These are phyloP conservation scores for Colletotrichum chlorophyti DNA, from an alignment of 2,329 filamentous ascomycete genomes.

Conservation along the genomic window DNA sequence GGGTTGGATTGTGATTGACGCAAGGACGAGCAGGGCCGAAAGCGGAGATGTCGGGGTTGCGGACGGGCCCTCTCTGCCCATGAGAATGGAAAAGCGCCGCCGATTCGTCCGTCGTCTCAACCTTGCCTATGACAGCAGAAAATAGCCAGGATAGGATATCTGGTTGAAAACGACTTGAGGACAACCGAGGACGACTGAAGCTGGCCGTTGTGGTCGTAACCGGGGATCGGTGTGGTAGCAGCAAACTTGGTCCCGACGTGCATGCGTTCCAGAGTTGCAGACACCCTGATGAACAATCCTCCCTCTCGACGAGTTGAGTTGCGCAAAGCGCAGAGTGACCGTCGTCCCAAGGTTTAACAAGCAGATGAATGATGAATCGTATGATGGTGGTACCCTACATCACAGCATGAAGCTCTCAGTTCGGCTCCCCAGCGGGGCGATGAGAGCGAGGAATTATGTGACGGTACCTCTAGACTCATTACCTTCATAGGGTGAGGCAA, in stretches of 20 bases:
- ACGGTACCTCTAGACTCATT: no score
- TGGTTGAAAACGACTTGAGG: no score
- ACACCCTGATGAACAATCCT: conserved; percentile 15
- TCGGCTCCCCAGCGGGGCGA: no score
- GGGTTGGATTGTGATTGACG: no score
- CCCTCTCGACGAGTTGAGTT: neutral
- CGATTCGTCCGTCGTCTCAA: conserved; percentile 28
- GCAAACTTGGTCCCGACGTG: neutral
- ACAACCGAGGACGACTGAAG: no score
- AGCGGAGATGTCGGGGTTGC: conserved; percentile 32
- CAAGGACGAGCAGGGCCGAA: conserved; percentile 30
- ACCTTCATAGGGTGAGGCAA: no score
- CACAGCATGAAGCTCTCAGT: no score
- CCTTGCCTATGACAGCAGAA: conserved; percentile 23
- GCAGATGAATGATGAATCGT: no score
- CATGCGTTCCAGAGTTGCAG: neutral
- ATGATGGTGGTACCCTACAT: no score
- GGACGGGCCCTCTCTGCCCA: conserved; percentile 20
- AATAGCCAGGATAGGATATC: no score
- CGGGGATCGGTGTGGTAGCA: neutral
- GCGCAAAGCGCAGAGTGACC: neutral
- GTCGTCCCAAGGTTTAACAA: neutral
- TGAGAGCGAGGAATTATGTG: no score
- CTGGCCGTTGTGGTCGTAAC: neutral
- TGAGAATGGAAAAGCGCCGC: conserved; percentile 14